Evolutionary conservation across 306 rosid genomes (phyloP).

Genomic region (Pyrus communis): DNA sequence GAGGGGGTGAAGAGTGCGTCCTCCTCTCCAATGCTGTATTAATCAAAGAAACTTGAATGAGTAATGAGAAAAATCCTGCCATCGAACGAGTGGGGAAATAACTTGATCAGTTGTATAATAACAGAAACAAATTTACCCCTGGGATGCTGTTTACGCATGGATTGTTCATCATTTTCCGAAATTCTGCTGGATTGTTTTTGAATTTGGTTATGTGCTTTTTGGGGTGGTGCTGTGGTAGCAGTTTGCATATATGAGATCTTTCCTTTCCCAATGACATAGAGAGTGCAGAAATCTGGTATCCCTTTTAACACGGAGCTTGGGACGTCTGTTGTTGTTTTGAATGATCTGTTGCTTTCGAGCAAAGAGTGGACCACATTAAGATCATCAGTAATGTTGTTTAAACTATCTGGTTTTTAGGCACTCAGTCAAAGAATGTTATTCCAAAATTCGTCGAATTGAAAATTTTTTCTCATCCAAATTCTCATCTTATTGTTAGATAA

Average conservation of each 20-base stretch:
- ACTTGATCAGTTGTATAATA: background rate
- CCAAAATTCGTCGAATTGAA: background rate
- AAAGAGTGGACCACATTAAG: background rate
- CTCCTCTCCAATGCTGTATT: conserved; percentile 29
- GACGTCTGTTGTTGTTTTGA: conserved; percentile 47
- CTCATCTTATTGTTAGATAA: too few relatives aligned
- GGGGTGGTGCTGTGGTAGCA: conserved; percentile 26
- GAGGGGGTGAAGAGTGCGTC: background rate
- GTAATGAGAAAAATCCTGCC: background rate
- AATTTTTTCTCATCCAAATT: too few relatives aligned
- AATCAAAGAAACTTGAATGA: background rate
- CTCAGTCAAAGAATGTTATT: background rate
- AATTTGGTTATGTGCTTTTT: conserved; percentile 2
- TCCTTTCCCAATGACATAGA: conserved; percentile 69
- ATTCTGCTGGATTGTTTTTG: background rate
- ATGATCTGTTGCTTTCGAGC: conserved; percentile 41
- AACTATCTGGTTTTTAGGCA: background rate
- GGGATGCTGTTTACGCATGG: conserved; percentile 9
- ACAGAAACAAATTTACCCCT: conserved; percentile 19
- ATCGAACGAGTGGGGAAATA: background rate
- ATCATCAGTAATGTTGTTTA: background rate
- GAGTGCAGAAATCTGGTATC: conserved; percentile 71
- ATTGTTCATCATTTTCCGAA: conserved; percentile 10
- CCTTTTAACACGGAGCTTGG: conserved; percentile 53
- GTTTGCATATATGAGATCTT: conserved; percentile 47